phyloP scores from a whole-genome alignment of 345 rosid species.

The Brassica cretica region DNA sequence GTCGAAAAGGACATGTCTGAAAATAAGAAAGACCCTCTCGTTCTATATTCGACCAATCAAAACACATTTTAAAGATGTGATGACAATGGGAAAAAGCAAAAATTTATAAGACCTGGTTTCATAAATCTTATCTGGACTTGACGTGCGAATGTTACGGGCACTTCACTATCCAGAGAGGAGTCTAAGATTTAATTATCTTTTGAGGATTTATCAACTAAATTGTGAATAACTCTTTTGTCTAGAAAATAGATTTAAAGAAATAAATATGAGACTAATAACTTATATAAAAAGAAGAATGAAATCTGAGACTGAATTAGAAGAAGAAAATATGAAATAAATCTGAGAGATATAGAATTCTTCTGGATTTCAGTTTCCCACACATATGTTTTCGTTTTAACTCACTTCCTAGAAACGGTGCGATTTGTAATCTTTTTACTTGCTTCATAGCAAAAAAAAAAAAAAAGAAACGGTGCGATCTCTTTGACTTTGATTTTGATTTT shows the following conservation, averaged over 20 bases:
- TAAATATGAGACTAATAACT: not conserved
- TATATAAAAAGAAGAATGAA: not conserved
- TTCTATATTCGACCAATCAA: not conserved
- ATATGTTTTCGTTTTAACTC: conserved; percentile 29
- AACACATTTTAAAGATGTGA: conserved; percentile 5
- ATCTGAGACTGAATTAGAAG: not conserved
- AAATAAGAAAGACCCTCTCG: not conserved
- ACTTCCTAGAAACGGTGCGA: conserved; percentile 22
- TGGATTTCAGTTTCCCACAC: conserved; percentile 33
- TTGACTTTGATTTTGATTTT: conserved; percentile 6
- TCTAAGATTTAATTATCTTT: conserved; percentile 6
- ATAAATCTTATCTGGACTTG: conserved; percentile 11
- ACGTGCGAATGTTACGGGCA: conserved; percentile 16
- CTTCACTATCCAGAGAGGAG: conserved; percentile 9
- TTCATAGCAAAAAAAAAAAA: too few relatives aligned
- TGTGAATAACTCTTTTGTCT: not conserved
- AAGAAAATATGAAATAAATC: not conserved
- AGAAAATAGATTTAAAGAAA: not conserved
- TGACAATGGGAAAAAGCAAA: not conserved
- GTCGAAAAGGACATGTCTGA: conserved; percentile 3
- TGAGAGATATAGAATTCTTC: conserved; percentile 23
- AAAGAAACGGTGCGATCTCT: conserved; percentile 19
- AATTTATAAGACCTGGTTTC: conserved; percentile 16
- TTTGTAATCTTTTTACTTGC: too few relatives aligned
- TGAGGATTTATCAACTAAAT: conserved; percentile 18